A percentile compares a stretch with the other conserved stretches of the same genome.
Evolutionary conservation across 1,284 basidiomycete species (phyloP).

Genomic region (Malassezia restricta): DNA sequence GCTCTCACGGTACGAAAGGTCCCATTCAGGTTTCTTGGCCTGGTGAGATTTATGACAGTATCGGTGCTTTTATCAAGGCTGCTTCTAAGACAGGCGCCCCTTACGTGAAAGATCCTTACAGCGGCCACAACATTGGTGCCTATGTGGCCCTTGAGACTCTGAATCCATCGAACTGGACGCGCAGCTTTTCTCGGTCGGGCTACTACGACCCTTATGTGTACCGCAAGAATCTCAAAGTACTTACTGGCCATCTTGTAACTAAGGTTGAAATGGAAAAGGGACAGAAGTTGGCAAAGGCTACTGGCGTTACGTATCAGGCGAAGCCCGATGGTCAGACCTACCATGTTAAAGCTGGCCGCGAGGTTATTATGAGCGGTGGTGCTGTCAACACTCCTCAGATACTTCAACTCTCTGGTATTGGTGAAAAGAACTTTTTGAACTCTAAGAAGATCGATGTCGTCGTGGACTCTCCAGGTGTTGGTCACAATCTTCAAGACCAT

Average conservation of each 20-base stretch:
- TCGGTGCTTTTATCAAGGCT: slow-evolving; percentile 24
- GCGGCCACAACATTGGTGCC: slow-evolving; percentile 52
- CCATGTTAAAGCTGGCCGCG: slow-evolving; percentile 52
- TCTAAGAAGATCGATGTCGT: slow-evolving; percentile 50
- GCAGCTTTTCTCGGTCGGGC: slow-evolving; percentile 58
- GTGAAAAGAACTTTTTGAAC: slow-evolving; percentile 52
- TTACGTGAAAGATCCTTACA: slow-evolving; percentile 49
- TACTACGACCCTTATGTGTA: slow-evolving; percentile 58
- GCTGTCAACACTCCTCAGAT: slow-evolving; percentile 50
- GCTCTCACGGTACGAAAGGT: slow-evolving; percentile 50
- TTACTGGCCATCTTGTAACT: slow-evolving; percentile 56
- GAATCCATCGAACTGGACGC: slow-evolving; percentile 56
- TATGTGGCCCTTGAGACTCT: slow-evolving; percentile 58
- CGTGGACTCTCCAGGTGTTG: slow-evolving; percentile 59
- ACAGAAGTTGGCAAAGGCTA: slow-evolving; percentile 50
- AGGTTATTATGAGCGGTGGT: slow-evolving; percentile 51
- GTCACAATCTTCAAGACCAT: slow-evolving; percentile 62
- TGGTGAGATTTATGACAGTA: slow-evolving; percentile 19
- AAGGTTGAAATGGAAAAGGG: slow-evolving; percentile 53
- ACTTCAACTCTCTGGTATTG: slow-evolving; percentile 60
- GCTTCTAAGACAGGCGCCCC: slow-evolving; percentile 48
- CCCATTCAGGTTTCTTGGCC: slow-evolving; percentile 47
- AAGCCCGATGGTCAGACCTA: slow-evolving; percentile 25
- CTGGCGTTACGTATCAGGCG: slow-evolving; percentile 53
- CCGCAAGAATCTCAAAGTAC: slow-evolving; percentile 56